Evolutionary conservation across 78 protist species (phyloP).

Genomic region (Pigoraptor vietnamica): DNA sequence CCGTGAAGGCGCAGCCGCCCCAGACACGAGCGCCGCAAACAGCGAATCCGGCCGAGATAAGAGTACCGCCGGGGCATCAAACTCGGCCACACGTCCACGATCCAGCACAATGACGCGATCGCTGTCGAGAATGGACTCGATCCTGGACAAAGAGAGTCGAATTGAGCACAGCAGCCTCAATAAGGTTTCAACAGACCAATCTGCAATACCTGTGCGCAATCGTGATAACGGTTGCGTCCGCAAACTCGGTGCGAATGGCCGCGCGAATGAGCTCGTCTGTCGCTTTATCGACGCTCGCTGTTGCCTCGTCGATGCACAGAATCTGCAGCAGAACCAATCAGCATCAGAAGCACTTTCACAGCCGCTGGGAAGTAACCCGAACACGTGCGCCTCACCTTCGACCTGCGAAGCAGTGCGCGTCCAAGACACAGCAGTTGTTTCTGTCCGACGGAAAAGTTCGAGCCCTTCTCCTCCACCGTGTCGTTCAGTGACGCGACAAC

Average conservation of each 20-base stretch:
- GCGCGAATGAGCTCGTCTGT: slow-evolving; percentile 66
- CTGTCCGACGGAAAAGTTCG: slow-evolving; percentile 80
- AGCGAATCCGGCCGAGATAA: background rate
- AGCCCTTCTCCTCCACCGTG: slow-evolving; percentile 41
- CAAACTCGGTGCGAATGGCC: slow-evolving; percentile 55
- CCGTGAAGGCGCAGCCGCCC: too few relatives aligned
- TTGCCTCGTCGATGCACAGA: slow-evolving; percentile 72
- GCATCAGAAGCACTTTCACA: too few relatives aligned
- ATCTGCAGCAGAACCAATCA: slow-evolving; percentile 69
- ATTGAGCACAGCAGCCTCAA: too few relatives aligned
- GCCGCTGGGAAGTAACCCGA: too few relatives aligned
- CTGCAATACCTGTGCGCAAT: slow-evolving; percentile 89
- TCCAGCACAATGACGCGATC: slow-evolving; percentile 63
- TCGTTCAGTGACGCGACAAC: background rate
- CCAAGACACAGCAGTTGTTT: slow-evolving; percentile 86
- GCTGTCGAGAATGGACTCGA: slow-evolving; percentile 78
- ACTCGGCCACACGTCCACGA: slow-evolving; percentile 58
- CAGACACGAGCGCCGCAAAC: background rate
- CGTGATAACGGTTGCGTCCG: slow-evolving; percentile 56
- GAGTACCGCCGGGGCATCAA: slow-evolving; percentile 62
- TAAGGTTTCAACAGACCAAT: too few relatives aligned
- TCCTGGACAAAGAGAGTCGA: too few relatives aligned
- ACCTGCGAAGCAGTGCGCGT: slow-evolving; percentile 75
- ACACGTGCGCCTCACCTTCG: slow-evolving; percentile 48
- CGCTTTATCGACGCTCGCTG: slow-evolving; percentile 75